phyloP scores from a whole-genome alignment of 2,329 filamentous ascomycete species.

The Fusarium tanahbumbuense region DNA sequence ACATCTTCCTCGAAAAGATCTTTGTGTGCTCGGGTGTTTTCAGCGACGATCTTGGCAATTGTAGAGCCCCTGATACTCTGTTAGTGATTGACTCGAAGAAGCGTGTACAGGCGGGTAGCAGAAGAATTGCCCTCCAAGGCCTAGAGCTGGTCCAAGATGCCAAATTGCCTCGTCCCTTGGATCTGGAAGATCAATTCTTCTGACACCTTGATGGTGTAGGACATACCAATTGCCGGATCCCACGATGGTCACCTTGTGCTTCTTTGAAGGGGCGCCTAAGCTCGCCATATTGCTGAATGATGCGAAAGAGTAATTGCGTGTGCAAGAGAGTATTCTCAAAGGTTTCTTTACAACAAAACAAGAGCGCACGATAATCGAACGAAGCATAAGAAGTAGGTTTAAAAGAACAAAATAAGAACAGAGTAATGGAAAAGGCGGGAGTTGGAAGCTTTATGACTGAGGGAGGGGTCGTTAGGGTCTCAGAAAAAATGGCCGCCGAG shows the following conservation, averaged over 20 bases:
- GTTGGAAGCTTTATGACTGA: conserved; percentile 38
- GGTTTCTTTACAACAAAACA: conserved; percentile 25
- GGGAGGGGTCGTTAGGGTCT: conserved; percentile 28
- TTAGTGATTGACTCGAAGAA: conserved; percentile 3
- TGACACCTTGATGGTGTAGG: not conserved
- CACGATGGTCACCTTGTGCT: conserved; percentile 93
- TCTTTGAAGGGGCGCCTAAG: conserved; percentile 69
- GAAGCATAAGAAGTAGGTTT: conserved; percentile 42
- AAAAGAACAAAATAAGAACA: not conserved
- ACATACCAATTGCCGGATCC: conserved; percentile 94
- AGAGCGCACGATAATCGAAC: conserved; percentile 33
- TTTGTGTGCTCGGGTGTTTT: conserved; percentile 83
- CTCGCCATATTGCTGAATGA: conserved; percentile 50
- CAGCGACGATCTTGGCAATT: conserved; percentile 95
- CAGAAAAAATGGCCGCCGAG: not conserved
- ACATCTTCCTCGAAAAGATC: conserved; percentile 88
- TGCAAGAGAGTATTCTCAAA: conserved; percentile 29
- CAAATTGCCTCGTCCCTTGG: not conserved
- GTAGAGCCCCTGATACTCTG: conserved; percentile 83
- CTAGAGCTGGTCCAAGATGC: not conserved
- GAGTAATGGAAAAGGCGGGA: not conserved
- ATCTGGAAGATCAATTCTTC: not conserved
- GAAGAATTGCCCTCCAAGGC: not conserved
- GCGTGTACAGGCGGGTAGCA: too few species aligned
- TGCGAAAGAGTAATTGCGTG: conserved; percentile 32